A percentile compares a stretch with the other conserved stretches of the same genome.
Evolutionary conservation across 108 stramenopile species (phyloP).

Genomic region (Epipyxis sp.): DNA sequence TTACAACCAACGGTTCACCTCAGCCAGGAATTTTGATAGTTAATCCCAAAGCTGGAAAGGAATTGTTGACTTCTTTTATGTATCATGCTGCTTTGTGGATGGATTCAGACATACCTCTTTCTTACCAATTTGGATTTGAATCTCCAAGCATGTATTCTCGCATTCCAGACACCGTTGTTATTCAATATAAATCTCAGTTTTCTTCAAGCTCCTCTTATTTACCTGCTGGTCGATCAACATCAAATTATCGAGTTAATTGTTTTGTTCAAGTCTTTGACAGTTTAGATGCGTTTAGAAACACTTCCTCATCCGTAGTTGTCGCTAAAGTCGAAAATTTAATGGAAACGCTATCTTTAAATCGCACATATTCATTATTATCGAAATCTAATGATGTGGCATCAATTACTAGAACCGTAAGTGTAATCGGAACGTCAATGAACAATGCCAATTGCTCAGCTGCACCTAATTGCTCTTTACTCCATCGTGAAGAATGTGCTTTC

Average conservation of each 20-base stretch:
- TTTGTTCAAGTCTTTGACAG: conserved; percentile 1
- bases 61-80: background rate
- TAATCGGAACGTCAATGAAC: background rate
- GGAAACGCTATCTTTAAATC: conserved; percentile 12
- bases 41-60: conserved; percentile 8
- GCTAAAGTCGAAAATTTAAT: background rate
- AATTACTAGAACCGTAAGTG: background rate
- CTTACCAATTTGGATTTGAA: conserved; percentile 18
- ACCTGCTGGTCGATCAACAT: conserved; percentile 2
- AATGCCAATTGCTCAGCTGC: background rate
- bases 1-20: conserved; percentile 23
- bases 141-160: no score
- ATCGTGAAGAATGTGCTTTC: background rate
- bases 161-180: no score
- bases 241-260: background rate
- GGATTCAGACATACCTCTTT: conserved; percentile 1
- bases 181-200: conserved; percentile 18
- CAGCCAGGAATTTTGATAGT: conserved; percentile 8
- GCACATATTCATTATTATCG: no score
- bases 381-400: background rate
- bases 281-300: conserved; percentile 13
- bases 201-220: background rate
- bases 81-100: conserved; percentile 14
- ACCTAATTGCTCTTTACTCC: background rate
- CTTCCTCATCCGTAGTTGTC: no score